Evolutionary conservation across 2,329 filamentous ascomycete species (phyloP), one percentile per base, ranked within the genome.

Genomic region (Ophiosphaerella korrae): DNA sequence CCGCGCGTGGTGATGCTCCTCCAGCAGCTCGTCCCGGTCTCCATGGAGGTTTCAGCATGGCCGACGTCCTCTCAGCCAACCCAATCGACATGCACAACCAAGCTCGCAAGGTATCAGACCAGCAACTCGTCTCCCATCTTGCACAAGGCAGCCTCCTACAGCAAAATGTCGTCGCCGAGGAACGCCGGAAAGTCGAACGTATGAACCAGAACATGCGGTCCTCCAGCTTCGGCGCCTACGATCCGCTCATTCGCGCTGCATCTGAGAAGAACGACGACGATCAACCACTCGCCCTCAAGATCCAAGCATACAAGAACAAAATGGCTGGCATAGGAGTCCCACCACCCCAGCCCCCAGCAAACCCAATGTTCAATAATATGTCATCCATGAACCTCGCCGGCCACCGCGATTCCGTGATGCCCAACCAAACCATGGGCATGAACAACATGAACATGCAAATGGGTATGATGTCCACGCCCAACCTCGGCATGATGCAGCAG

Each of bases 21-120:
- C 47, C 52, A 9, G 39, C 52, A 8, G 58, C 53, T n/a, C 70
- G 68, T 2, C 70, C 67, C 3, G 67, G 71, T 3, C 66, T 79
- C 9, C 71, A 73, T 8, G 70, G 73, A 2, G 77, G 78, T 5
- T 75, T 83, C 49, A 84, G 81, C 58, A 76, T 89, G 74, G 85
- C 86, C 0, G 82, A 88, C 57, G 76, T 89, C 5, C 78, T 88
- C 8, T 75, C 81, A 51, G 77, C 79, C 2, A 81, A 84, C 59
- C 84, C 84, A 5, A 68, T 73, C 26, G 67, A 71, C 49, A 57
- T 63, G 3, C 61, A 61, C 48, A 59, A 72, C 50, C 63, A 63
- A 42, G 66, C 71, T 2, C 66, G 70, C 55, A 74, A 71, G 52
- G 64, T 74, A 1, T 70, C 66, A 9, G 68, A 74, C 48, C 68